A percentile compares a stretch with the other conserved stretches of the same genome.
Conservation (phyloP, 768 basidiomycete species). For the Amanita rimosa region DNA sequence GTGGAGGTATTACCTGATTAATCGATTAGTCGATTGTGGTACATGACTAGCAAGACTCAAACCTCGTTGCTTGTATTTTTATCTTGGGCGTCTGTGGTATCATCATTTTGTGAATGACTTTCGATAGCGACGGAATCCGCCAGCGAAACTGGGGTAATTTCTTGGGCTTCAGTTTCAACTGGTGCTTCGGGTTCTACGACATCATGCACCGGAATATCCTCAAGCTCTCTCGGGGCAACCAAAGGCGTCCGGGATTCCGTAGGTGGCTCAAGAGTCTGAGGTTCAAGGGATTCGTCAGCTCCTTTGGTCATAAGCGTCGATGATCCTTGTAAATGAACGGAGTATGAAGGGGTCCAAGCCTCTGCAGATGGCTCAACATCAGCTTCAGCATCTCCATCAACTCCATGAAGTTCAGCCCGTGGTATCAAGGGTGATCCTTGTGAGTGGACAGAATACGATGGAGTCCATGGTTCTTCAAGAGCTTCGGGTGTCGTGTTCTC, state of each 20-base stretch:
- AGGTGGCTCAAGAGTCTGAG: not conserved
- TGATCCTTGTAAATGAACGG: slow-evolving; percentile 13
- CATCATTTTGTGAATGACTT: not conserved
- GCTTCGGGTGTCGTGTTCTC: not conserved
- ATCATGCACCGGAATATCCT: not conserved
- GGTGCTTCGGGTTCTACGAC: not conserved
- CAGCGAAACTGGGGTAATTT: not conserved
- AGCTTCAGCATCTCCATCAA: not conserved
- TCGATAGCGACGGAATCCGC: not conserved
- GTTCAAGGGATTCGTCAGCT: slow-evolving; percentile 6
- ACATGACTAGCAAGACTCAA: not conserved
- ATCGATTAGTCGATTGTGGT: not conserved
- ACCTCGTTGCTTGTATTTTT: not conserved
- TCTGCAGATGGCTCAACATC: slow-evolving; percentile 1
- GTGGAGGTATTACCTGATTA: not conserved
- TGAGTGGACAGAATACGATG: slow-evolving; percentile 14
- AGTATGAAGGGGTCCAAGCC: slow-evolving; percentile 15
- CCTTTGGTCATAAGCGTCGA: slow-evolving; percentile 2
- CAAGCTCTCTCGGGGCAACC: not conserved
- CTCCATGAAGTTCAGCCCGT: not conserved
- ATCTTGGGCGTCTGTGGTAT: not conserved
- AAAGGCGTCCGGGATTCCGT: slow-evolving; percentile 10
- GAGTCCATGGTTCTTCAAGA: slow-evolving; percentile 11
- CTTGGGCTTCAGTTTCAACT: not conserved
- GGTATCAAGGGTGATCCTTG: slow-evolving; percentile 9